A percentile compares a stretch with the other conserved stretches of the same genome.
These are phyloP conservation scores for Chytriomyces confervae DNA, from an alignment of 192 early-diverging fungal species.

Conservation along the genomic window DNA sequence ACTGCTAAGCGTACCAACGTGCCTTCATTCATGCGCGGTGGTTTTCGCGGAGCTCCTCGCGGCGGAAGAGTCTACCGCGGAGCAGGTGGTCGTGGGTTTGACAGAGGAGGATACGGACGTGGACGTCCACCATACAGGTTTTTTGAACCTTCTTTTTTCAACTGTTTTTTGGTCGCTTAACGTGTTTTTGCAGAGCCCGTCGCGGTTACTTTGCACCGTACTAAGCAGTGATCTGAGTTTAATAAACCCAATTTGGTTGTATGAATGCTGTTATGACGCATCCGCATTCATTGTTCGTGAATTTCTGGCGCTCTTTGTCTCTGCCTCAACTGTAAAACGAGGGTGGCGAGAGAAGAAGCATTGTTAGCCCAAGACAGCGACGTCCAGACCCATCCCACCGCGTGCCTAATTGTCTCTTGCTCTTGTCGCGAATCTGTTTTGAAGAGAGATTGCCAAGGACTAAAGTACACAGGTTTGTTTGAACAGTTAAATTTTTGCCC, in stretches of 20 bases:
- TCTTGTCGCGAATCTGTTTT: no score
- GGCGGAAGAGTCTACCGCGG: slow-evolving; percentile 57
- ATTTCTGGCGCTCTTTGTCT: not conserved
- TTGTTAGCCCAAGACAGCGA: no score
- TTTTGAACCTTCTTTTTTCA: not conserved
- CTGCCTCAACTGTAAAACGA: no score
- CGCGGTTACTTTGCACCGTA: slow-evolving; percentile 50
- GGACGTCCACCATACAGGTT: slow-evolving; percentile 35
- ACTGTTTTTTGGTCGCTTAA: not conserved
- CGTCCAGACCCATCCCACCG: no score
- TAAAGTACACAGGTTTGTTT: no score
- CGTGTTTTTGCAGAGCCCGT: slow-evolving; percentile 35
- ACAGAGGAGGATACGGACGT: slow-evolving; percentile 32
- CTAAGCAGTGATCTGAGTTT: slow-evolving; percentile 17
- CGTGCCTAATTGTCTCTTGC: no score
- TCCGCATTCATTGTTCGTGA: slow-evolving; percentile 2
- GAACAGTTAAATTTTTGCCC: no score
- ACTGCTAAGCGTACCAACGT: slow-evolving; percentile 94
- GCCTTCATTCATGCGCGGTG: slow-evolving; percentile 80
- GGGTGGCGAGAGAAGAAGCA: no score
- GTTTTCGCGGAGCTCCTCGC: slow-evolving; percentile 75
- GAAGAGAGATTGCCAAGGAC: no score
- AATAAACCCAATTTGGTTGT: not conserved
- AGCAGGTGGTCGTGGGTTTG: slow-evolving; percentile 29
- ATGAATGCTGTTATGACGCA: not conserved